These are phyloP conservation scores for Nicotiana rustica DNA, from an alignment of 305 asterid genomes.

Conservation along the genomic window DNA sequence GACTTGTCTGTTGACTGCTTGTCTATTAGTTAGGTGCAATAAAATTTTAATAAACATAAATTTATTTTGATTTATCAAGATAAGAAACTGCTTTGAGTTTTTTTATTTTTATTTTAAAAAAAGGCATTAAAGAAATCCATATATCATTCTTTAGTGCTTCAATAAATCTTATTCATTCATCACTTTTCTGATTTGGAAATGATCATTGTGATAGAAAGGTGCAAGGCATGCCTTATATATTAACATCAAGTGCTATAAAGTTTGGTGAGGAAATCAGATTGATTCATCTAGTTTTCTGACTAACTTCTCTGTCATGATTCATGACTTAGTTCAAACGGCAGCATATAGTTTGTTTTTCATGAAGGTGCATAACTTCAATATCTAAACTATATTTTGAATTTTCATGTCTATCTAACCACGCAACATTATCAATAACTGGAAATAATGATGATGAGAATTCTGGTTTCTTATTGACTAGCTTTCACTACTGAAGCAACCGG, in stretches of 20 bases:
- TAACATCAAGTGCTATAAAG: neutral
- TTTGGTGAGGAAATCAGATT: no score
- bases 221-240: neutral
- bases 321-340: neutral
- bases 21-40: constrained; percentile 2
- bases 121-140: no score
- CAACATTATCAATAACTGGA: neutral
- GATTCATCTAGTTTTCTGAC: neutral
- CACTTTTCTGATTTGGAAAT: neutral
- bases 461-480: neutral
- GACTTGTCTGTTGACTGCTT: constrained; percentile 5
- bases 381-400: neutral
- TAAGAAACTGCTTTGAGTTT: no score
- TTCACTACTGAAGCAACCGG: neutral
- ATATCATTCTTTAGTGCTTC: neutral
- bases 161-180: neutral
- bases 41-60: neutral
- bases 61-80: no score
- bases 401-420: neutral
- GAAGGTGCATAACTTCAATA: neutral
- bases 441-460: neutral
- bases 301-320: neutral
- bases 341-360: neutral
- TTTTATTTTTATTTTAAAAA: no score
- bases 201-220: no score